phyloP scores from a whole-genome alignment of 2,329 filamentous ascomycete species.

The Venturia pyrina region DNA sequence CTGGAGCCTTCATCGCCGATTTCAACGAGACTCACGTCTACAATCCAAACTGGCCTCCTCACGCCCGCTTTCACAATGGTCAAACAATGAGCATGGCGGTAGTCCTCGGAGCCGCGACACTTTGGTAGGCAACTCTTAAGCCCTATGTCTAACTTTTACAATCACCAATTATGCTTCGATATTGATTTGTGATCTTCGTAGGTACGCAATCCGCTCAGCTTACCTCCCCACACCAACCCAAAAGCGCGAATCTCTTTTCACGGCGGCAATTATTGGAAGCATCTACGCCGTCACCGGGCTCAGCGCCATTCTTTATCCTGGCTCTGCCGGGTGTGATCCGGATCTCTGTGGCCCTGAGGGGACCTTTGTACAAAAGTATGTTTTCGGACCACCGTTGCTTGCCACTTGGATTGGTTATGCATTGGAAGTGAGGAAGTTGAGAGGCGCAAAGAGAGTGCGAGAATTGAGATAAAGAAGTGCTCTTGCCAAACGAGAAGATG shows the following conservation, averaged over 20 bases:
- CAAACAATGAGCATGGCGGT: slow-evolving; percentile 21
- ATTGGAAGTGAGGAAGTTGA: slow-evolving; percentile 17
- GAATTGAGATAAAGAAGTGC: neutral
- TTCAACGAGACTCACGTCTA: slow-evolving; percentile 35
- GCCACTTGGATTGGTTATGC: slow-evolving; percentile 23
- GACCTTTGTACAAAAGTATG: slow-evolving; percentile 25
- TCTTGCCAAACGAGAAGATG: neutral
- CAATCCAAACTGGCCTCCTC: slow-evolving; percentile 40
- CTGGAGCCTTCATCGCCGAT: slow-evolving; percentile 26
- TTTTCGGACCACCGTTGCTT: slow-evolving; percentile 19
- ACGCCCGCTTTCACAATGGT: slow-evolving; percentile 31
- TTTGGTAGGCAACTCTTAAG: neutral
- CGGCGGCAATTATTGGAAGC: slow-evolving; percentile 29
- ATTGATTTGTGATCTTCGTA: neutral
- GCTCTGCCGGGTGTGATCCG: slow-evolving; percentile 33
- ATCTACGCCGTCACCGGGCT: slow-evolving; percentile 37
- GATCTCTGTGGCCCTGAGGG: slow-evolving; percentile 31
- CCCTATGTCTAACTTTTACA: neutral
- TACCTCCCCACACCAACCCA: neutral
- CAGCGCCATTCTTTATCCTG: slow-evolving; percentile 38
- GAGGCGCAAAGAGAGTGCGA: neutral
- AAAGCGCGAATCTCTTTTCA: slow-evolving; percentile 16
- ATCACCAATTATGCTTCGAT: neutral
- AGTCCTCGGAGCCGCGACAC: slow-evolving; percentile 19
- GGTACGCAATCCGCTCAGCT: slow-evolving; percentile 7